A percentile compares a stretch with the other conserved stretches of the same genome.
phyloP scores from a whole-genome alignment of 2,329 filamentous ascomycete species.

The Corynespora cassiicola region DNA sequence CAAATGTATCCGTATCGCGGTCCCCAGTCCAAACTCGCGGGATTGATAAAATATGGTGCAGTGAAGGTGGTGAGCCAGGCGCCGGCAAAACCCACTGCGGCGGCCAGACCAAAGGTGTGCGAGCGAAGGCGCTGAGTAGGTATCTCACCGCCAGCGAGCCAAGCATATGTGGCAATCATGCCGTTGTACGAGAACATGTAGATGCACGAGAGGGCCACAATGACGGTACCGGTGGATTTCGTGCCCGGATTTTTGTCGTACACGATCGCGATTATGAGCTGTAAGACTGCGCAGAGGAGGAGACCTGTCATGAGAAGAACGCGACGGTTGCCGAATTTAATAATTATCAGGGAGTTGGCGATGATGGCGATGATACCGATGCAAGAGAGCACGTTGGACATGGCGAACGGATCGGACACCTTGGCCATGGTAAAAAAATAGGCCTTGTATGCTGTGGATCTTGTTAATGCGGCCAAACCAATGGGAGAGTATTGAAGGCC shows the following conservation, averaged over 20 bases:
- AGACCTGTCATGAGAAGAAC: constrained; percentile 61
- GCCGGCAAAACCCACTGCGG: constrained; percentile 59
- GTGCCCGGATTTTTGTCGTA: constrained; percentile 54
- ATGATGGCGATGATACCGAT: constrained; percentile 63
- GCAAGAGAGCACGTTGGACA: constrained; percentile 61
- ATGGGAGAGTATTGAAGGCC: constrained; percentile 24
- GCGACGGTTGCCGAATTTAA: constrained; percentile 60
- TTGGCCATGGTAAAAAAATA: constrained; percentile 68
- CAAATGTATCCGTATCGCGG: constrained; percentile 65
- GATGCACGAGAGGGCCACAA: constrained; percentile 61
- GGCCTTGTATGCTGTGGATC: constrained; percentile 47
- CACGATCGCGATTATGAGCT: constrained; percentile 61
- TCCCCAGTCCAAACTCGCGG: constrained; percentile 61
- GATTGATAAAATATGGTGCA: constrained; percentile 67
- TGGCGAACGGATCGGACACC: constrained; percentile 62
- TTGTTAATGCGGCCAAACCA: not conserved
- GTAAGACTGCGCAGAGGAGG: constrained; percentile 59
- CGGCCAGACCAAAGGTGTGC: constrained; percentile 63
- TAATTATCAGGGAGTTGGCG: constrained; percentile 61
- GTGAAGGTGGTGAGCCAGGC: constrained; percentile 66
- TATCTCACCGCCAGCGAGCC: constrained; percentile 64
- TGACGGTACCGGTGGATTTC: constrained; percentile 50
- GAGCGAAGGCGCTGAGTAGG: constrained; percentile 63
- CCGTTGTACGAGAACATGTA: constrained; percentile 64
- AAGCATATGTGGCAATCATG: constrained; percentile 63